A percentile compares a stretch with the other conserved stretches of the same genome.
These are phyloP conservation scores for Juncus inflexus DNA, from an alignment of 176 grass and related monocot species.

Conservation along the genomic window DNA sequence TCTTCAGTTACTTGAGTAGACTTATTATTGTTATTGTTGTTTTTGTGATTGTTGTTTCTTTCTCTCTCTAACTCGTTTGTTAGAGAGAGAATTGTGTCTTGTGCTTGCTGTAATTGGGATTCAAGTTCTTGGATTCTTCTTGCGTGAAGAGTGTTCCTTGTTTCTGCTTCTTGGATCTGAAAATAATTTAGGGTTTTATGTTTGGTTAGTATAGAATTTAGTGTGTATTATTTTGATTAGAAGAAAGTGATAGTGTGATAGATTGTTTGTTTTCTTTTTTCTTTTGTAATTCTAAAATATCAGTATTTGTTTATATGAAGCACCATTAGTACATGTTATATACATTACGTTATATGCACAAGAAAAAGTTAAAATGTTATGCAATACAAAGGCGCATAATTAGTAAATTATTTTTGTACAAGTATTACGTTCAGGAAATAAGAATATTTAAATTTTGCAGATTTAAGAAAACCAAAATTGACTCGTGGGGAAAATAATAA, in stretches of 20 bases:
- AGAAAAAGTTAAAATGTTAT: no score
- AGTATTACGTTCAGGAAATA: neutral
- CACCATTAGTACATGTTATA: no score
- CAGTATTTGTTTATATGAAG: no score
- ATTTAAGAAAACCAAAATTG: no score
- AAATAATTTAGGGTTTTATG: neutral
- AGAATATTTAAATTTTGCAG: no score
- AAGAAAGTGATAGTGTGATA: no score
- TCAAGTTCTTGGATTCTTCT: constrained; percentile 71
- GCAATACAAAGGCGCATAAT: neutral
- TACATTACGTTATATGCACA: no score
- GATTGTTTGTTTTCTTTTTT: no score
- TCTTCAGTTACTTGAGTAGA: constrained; percentile 26
- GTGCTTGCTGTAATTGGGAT: constrained; percentile 44
- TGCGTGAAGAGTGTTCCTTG: constrained; percentile 39
- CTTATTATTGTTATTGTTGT: constrained; percentile 36
- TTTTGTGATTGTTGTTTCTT: constrained; percentile 44
- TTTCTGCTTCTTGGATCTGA: constrained; percentile 66
- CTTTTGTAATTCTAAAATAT: no score
- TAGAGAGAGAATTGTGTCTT: constrained; percentile 44
- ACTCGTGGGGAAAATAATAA: no score
- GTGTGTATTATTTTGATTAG: constrained; percentile 26
- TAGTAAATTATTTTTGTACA: neutral
- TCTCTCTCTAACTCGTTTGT: constrained; percentile 48
- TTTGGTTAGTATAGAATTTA: neutral